Evolutionary conservation across 768 basidiomycete species (phyloP).

Genomic region (Pleurotus eryngii): DNA sequence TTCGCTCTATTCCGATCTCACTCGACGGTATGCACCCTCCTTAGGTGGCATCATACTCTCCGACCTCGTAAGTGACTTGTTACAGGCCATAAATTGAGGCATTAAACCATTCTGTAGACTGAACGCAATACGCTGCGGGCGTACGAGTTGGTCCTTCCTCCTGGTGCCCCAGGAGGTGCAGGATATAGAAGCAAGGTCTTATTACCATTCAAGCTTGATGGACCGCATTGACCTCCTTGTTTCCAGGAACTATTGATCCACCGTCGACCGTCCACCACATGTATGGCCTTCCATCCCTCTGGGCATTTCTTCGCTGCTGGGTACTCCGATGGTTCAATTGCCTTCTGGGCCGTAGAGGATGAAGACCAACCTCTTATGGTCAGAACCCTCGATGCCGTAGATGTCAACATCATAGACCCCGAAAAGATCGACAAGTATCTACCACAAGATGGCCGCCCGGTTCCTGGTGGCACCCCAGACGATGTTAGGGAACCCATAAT

Average conservation of each 20-base stretch:
- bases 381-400: conserved; percentile 55
- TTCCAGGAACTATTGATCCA: conserved; percentile 64
- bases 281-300: conserved; percentile 69
- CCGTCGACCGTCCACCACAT: conserved; percentile 67
- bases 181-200: conserved; percentile 57
- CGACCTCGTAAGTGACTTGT: conserved; percentile 44
- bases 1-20: too few relatives aligned
- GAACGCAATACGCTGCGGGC: conserved; percentile 51
- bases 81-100: neutral
- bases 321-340: conserved; percentile 77
- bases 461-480: conserved; percentile 6
- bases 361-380: conserved; percentile 73
- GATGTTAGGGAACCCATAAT: conserved; percentile 70
- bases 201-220: neutral
- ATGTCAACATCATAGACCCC: conserved; percentile 55
- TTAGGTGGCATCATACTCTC: conserved; percentile 59
- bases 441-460: conserved; percentile 7
- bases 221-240: neutral
- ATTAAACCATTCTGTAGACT: conserved; percentile 24
- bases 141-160: conserved; percentile 69
- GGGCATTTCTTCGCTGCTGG: conserved; percentile 79
- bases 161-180: conserved; percentile 79
- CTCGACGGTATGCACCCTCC: too few relatives aligned
- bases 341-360: conserved; percentile 82
- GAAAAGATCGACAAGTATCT: conserved; percentile 41